phyloP scores from a whole-genome alignment of 495 filamentous ascomycete species.

The Podospora tetraspora region DNA sequence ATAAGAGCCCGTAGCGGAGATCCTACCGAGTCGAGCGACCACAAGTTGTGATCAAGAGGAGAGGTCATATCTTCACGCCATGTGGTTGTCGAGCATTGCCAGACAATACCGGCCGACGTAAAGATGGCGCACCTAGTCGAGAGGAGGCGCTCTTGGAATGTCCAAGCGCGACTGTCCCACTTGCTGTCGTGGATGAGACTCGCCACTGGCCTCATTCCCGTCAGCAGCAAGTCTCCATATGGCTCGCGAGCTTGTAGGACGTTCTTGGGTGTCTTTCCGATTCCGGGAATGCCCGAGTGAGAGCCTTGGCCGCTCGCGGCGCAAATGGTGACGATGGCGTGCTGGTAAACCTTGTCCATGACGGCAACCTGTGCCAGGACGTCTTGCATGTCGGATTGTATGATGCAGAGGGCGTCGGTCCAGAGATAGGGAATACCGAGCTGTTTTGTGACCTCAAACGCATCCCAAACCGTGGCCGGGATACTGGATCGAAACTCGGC shows the following conservation, averaged over 20 bases:
- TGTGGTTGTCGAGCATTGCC: background rate
- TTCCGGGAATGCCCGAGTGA: background rate
- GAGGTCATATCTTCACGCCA: background rate
- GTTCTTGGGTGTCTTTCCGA: background rate
- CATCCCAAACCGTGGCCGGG: background rate
- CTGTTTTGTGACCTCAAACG: background rate
- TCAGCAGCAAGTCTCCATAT: background rate
- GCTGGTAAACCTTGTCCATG: constrained; percentile 2
- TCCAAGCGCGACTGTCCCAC: background rate
- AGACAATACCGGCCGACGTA: background rate
- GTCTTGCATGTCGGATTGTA: no score
- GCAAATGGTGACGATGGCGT: background rate
- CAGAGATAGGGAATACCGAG: background rate
- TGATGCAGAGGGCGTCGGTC: constrained; percentile 1
- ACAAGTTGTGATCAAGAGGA: background rate
- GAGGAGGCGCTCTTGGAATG: background rate
- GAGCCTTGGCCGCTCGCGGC: background rate
- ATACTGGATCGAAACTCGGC: background rate
- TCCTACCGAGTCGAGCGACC: background rate
- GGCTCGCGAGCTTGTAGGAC: background rate
- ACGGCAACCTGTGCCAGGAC: no score
- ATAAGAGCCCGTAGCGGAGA: background rate
- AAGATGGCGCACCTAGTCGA: background rate
- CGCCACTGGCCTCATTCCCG: background rate
- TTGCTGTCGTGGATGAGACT: background rate